Conservation (phyloP, 345 rosid genomes). For the Eutrema heterophyllum region DNA sequence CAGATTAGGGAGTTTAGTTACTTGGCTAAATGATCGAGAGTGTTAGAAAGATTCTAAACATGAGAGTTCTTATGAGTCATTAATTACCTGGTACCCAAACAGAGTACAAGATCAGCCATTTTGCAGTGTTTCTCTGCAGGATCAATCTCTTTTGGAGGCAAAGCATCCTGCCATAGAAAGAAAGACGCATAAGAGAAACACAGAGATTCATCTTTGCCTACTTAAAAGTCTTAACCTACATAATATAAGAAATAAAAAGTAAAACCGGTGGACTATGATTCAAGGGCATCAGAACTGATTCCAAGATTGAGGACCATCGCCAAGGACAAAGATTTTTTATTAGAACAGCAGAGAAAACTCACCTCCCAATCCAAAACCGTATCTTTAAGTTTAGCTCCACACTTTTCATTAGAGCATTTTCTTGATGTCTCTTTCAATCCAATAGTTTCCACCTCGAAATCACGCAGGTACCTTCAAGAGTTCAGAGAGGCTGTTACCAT, state of each 20-base stretch:
- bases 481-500: constrained; percentile 4
- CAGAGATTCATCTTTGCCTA: background rate
- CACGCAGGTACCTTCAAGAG: constrained; percentile 72
- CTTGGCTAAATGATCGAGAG: background rate
- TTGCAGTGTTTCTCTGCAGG: constrained; percentile 85
- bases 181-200: background rate
- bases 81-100: constrained; percentile 88
- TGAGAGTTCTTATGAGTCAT: constrained; percentile 2
- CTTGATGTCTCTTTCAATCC: constrained; percentile 93
- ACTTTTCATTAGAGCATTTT: constrained; percentile 59
- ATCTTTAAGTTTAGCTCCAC: constrained; percentile 84
- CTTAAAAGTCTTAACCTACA: background rate
- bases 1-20: background rate
- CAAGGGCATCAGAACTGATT: background rate
- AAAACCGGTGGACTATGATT: background rate
- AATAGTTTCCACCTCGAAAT: constrained; percentile 92
- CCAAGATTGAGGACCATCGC: background rate
- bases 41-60: background rate
- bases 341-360: background rate
- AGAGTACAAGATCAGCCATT: constrained; percentile 86
- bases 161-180: constrained; percentile 61
- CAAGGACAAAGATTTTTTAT: background rate
- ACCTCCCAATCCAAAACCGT: constrained; percentile 99
- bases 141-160: constrained; percentile 81
- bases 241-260: background rate